phyloP scores from a whole-genome alignment of 1,284 basidiomycete species.

The Rhodofomes roseus region DNA sequence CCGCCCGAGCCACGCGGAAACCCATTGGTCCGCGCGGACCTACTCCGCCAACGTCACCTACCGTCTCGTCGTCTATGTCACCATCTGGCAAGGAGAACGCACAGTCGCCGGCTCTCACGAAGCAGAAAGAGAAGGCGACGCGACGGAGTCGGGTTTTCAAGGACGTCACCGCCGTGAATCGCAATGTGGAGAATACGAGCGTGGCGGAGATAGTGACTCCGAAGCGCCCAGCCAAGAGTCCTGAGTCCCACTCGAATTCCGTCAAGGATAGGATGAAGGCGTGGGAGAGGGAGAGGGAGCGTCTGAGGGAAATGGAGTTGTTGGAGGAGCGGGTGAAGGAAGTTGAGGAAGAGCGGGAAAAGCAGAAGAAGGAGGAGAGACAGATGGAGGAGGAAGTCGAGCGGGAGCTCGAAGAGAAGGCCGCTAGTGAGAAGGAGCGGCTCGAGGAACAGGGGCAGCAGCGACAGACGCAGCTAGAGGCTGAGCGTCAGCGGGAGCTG shows the following conservation, averaged over 20 bases:
- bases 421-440: slow-evolving; percentile 12
- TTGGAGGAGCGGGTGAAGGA: slow-evolving; percentile 37
- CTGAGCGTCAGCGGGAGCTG: slow-evolving; percentile 20
- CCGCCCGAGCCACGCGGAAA: slow-evolving; percentile 16
- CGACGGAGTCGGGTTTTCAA: slow-evolving; percentile 18
- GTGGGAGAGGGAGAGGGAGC: slow-evolving; percentile 55
- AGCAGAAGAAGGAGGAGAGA: slow-evolving; percentile 46
- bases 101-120: neutral
- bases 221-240: slow-evolving; percentile 11
- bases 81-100: slow-evolving; percentile 20
- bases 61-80: slow-evolving; percentile 1
- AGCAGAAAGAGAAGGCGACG: slow-evolving; percentile 12
- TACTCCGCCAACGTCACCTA: slow-evolving; percentile 20
- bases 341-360: slow-evolving; percentile 46
- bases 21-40: slow-evolving; percentile 26
- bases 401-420: slow-evolving; percentile 7
- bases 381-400: slow-evolving; percentile 31
- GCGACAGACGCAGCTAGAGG: slow-evolving; percentile 12
- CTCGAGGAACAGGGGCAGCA: slow-evolving; percentile 21
- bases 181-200: slow-evolving; percentile 15
- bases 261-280: slow-evolving; percentile 50
- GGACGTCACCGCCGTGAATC: slow-evolving; percentile 18
- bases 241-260: slow-evolving; percentile 29
- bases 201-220: slow-evolving; percentile 3
- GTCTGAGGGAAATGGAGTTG: slow-evolving; percentile 50